Base-by-base conservation (phyloP, 148 eudicot genomes). In the Vaccinium vitisidaea region DNA sequence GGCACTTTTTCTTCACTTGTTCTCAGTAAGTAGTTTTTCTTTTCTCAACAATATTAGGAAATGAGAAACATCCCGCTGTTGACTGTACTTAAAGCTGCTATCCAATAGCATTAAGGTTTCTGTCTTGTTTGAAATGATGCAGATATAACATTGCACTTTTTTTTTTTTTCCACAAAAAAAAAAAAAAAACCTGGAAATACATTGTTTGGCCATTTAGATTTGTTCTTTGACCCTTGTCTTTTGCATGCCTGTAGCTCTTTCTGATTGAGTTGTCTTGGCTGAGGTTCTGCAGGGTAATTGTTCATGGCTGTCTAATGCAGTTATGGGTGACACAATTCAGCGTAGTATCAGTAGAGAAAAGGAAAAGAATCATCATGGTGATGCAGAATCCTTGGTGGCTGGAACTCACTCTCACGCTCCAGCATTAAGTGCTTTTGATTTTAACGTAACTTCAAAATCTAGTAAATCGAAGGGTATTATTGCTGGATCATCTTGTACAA, bases 311-410 rank as follows among this genome's bases (percentile, higher is more conserved):
- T 82, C 88, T 53, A 82, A 54, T 54, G 70, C 61, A 61, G 83
- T 73, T 43, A 73, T 67, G 49, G 82, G 75, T 69, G 78, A 78
- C 77, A 53, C 19, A 65, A 43, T 70, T 86, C 85, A 49, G 32
- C n/a, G 53, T 23, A 83, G 65, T 83, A 15, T 82, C 82, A 86
- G 56, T 73, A 83, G 75, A 84, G 87, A 54, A 39, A 80, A 83
- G 84, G 82, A 61, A 83, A 86, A 83, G 48, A 55, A 80, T 70
- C 73, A 55, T 48, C 84, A 81, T 75, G 83, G 77, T 83, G 83
- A 82, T 63, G 86, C 65, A 84, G 85, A 84, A 82, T 69, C 86
- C 79, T 83, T 63, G 39, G 67, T 77, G 61, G 81, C 56, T 58
- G 80, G 84, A 63, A 81, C 75, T 58, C 48, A 19, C 21, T 23